A percentile compares a stretch with the other conserved stretches of the same genome.
These are phyloP conservation scores for Ochetophila trinervis DNA, from an alignment of 306 rosid species.

Conservation along the genomic window DNA sequence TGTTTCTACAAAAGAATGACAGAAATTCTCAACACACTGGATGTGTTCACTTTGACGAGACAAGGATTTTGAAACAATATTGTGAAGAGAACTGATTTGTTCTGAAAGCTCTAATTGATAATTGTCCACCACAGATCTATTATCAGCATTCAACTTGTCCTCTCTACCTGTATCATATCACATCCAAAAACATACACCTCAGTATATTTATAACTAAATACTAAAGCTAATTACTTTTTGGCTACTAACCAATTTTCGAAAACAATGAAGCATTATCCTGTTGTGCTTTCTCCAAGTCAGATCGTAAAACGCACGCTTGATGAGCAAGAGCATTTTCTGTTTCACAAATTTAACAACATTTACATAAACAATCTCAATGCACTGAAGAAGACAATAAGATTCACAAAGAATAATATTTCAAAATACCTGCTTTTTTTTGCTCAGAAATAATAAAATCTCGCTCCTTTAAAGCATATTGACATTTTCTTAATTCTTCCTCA, in stretches of 20 bases:
- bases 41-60: slow-evolving; percentile 71
- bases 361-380: neutral
- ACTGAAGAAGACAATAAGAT: neutral
- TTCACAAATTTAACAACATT: slow-evolving; percentile 20
- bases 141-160: slow-evolving; percentile 66
- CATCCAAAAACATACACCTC: neutral
- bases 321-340: slow-evolving; percentile 87
- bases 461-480: slow-evolving; percentile 62
- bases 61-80: slow-evolving; percentile 59
- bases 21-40: slow-evolving; percentile 63
- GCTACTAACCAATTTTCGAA: slow-evolving; percentile 68
- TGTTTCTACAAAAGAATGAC: slow-evolving; percentile 55
- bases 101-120: slow-evolving; percentile 73
- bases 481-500: slow-evolving; percentile 70
- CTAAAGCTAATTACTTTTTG: neutral
- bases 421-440: slow-evolving; percentile 84
- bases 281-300: slow-evolving; percentile 83
- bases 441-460: slow-evolving; percentile 75
- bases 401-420: neutral
- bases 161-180: slow-evolving; percentile 60
- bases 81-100: slow-evolving; percentile 71
- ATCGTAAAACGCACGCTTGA: slow-evolving; percentile 70
- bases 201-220: neutral
- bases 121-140: slow-evolving; percentile 62
- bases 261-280: slow-evolving; percentile 68